These are phyloP conservation scores for Myrica gale DNA, from an alignment of 306 rosid genomes.

Conservation along the genomic window DNA sequence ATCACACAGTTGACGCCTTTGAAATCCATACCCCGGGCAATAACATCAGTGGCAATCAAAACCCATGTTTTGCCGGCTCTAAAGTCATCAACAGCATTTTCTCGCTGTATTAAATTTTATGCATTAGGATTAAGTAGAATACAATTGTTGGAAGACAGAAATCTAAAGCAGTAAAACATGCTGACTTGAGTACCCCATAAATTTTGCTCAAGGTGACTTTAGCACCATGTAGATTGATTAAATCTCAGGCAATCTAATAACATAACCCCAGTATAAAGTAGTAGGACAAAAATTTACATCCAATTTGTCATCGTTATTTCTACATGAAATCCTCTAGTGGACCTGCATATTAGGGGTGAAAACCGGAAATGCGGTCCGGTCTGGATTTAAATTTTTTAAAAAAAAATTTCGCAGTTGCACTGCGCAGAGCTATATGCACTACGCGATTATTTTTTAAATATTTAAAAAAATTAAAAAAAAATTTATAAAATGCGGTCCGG, in stretches of 20 bases:
- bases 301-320: conserved; percentile 18
- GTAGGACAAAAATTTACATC: not conserved
- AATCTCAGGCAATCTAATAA: not conserved
- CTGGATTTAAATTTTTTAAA: no score
- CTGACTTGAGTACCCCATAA: not conserved
- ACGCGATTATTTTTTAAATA: no score
- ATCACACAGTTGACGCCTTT: conserved; percentile 86
- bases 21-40: conserved; percentile 98
- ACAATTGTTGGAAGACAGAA: conserved; percentile 3
- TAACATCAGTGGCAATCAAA: conserved; percentile 91
- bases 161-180: conserved; percentile 5
- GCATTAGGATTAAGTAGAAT: conserved; percentile 16
- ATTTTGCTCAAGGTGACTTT: not conserved
- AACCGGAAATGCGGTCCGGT: no score
- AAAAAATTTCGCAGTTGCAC: no score
- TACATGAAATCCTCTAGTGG: not conserved
- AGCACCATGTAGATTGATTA: not conserved
- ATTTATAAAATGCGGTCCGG: no score
- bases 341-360: not conserved
- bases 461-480: no score
- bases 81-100: conserved; percentile 80
- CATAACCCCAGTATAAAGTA: conserved; percentile 16
- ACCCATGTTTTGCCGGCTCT: conserved; percentile 97
- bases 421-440: no score
- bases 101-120: conserved; percentile 58